phyloP scores from a whole-genome alignment of 148 eudicot species.

The Rhododendron ovatum region DNA sequence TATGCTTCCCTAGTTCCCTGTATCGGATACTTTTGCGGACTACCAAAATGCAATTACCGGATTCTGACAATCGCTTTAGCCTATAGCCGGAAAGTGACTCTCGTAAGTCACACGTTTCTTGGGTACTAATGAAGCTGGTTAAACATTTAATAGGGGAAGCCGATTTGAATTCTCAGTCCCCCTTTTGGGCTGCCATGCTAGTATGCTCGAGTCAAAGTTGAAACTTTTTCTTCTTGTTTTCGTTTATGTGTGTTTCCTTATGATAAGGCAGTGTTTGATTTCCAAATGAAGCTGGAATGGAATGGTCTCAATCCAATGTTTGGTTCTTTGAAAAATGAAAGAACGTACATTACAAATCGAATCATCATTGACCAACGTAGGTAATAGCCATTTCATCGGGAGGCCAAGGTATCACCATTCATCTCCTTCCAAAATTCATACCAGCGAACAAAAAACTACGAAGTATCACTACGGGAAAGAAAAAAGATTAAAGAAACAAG shows the following conservation, averaged over 20 bases:
- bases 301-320: not conserved
- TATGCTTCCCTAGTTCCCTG: not conserved
- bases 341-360: not conserved
- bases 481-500: not conserved
- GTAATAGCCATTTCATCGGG: not conserved
- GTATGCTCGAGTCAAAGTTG: not conserved
- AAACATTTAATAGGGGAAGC: not conserved
- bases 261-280: not conserved
- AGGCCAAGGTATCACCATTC: not conserved
- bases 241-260: not conserved
- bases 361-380: not conserved
- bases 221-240: not conserved
- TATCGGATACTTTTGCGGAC: not conserved
- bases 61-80: not conserved
- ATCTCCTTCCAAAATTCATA: not conserved
- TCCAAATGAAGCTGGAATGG: not conserved
- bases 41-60: not conserved
- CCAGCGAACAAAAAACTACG: not conserved
- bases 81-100: not conserved
- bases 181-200: not conserved
- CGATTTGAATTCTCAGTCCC: not conserved
- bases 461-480: not conserved
- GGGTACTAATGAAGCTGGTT: not conserved
- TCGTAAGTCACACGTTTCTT: not conserved
- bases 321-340: not conserved